Evolutionary conservation across 1,284 basidiomycete species (phyloP), one percentile per base, ranked within the genome.

Genomic region (Sanghuangporus sanghuang): DNA sequence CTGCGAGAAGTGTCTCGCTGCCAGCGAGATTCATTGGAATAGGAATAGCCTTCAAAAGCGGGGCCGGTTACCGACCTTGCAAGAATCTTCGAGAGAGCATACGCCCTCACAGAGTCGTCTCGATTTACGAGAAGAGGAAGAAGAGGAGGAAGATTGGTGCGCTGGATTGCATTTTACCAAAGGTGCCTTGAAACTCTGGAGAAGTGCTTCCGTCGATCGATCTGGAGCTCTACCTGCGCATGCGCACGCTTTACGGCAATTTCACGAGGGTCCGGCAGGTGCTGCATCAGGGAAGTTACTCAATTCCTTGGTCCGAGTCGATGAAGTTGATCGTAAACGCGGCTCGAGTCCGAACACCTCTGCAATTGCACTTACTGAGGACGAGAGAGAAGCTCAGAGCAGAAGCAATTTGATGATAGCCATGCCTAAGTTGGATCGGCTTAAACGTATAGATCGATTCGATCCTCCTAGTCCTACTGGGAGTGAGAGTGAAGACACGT

Each of bases 151-250:
- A 35, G 62, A 66, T 23, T 66, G 65, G 65, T 63, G 62, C 40
- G 42, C 57, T 11, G 65, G 62, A 3, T 35, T 66, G 49, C 62
- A 61, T 48, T 66, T 66, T 50, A 63, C 65, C 12, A 66, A 63
- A 23, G 65, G 65, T 38, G 65, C 65, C 5, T 42, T 63, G 9
- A 32, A 50, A 21, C 65, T 62, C 21, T 56, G 65, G 27, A 40
- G 64, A 8, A 58, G 61, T 61, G 61, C 65, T 11, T 62, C 59
- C 5, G 39, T 39, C 12, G 65, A 63, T 21, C 50, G 49, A 21
- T 12, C 18, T n/a, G 46, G 57, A 11, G 42, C 44, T n/a, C 50
- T n/a, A 44, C 18, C 42, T 14, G n/a, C 14, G 2, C 23, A 39
- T 12, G n/a, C 32, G 23, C 44, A 46, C 21, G 44, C 21, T 16